These are phyloP conservation scores for Mrakia hoshinonis DNA, from an alignment of 768 basidiomycete genomes.

Conservation along the genomic window DNA sequence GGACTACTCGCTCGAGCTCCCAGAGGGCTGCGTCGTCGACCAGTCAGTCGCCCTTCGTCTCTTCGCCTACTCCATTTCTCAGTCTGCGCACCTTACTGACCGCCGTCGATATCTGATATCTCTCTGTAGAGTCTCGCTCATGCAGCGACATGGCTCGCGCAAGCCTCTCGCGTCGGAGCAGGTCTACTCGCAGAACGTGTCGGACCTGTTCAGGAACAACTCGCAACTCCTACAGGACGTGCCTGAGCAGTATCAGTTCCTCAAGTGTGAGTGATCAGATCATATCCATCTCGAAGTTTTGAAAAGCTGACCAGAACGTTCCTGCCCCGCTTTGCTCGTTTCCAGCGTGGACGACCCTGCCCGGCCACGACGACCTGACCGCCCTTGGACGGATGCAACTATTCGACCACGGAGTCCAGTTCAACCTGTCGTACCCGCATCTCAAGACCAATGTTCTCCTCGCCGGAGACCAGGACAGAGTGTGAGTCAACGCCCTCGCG, in stretches of 20 bases:
- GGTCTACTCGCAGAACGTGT: constrained; percentile 40
- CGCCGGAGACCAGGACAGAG: constrained; percentile 41
- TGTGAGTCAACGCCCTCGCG: constrained; percentile 32
- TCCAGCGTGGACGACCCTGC: constrained; percentile 33
- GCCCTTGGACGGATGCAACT: constrained; percentile 42
- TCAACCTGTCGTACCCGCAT: constrained; percentile 39
- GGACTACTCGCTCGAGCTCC: constrained; percentile 21
- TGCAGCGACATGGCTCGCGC: constrained; percentile 46
- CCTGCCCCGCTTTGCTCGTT: neutral
- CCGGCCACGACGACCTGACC: constrained; percentile 43
- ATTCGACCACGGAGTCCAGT: constrained; percentile 44
- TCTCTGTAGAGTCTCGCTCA: constrained; percentile 24
- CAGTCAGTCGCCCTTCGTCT: constrained; percentile 6
- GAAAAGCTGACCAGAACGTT: neutral
- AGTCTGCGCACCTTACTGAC: neutral
- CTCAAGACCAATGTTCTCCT: constrained; percentile 36
- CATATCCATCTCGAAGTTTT: neutral
- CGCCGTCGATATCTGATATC: neutral
- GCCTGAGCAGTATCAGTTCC: constrained; percentile 41
- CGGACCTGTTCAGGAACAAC: constrained; percentile 37
- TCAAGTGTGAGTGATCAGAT: constrained; percentile 41
- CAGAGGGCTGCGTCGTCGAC: constrained; percentile 11
- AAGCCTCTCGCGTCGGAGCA: constrained; percentile 41
- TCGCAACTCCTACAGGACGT: constrained; percentile 38
- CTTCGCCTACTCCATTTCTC: no score